Percentiles rank a stretch among this genome's conserved stretches.
Conservation (phyloP, 2,329 filamentous ascomycete species). For the Alternaria rosae region DNA sequence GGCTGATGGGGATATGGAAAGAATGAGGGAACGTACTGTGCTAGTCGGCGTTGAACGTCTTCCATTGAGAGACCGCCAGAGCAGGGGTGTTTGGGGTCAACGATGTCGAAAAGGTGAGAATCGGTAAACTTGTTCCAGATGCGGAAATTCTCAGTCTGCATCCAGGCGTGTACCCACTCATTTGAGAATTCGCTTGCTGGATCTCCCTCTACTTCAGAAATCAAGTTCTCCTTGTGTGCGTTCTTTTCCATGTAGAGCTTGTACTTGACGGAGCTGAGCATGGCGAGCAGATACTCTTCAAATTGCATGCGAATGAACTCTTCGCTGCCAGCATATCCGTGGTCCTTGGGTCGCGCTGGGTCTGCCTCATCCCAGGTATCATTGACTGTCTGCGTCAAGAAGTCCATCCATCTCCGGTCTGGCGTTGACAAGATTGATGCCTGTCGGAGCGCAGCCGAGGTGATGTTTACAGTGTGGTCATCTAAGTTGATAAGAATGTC, state of each 20-base stretch:
- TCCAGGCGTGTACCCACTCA: slow-evolving; percentile 90
- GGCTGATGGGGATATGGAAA: slow-evolving; percentile 17
- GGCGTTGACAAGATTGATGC: slow-evolving; percentile 82
- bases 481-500: slow-evolving; percentile 97
- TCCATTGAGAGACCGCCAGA: slow-evolving; percentile 92
- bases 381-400: slow-evolving; percentile 88
- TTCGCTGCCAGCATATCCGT: slow-evolving; percentile 94
- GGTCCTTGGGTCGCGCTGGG: slow-evolving; percentile 86
- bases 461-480: slow-evolving; percentile 83
- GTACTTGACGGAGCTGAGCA: slow-evolving; percentile 90
- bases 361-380: slow-evolving; percentile 96
- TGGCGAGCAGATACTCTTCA: slow-evolving; percentile 90
- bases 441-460: slow-evolving; percentile 76
- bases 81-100: slow-evolving; percentile 91
- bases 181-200: slow-evolving; percentile 82
- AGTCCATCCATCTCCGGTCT: slow-evolving; percentile 96
- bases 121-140: slow-evolving; percentile 80
- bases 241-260: slow-evolving; percentile 62
- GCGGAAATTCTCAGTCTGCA: slow-evolving; percentile 85
- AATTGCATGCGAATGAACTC: slow-evolving; percentile 98
- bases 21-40: slow-evolving; percentile 60
- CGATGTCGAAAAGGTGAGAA: slow-evolving; percentile 89
- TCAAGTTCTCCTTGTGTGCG: slow-evolving; percentile 64
- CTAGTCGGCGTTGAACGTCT: slow-evolving; percentile 87
- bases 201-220: slow-evolving; percentile 76